Conservation (phyloP, 495 filamentous ascomycete genomes). For the Entonaema liquescens region DNA sequence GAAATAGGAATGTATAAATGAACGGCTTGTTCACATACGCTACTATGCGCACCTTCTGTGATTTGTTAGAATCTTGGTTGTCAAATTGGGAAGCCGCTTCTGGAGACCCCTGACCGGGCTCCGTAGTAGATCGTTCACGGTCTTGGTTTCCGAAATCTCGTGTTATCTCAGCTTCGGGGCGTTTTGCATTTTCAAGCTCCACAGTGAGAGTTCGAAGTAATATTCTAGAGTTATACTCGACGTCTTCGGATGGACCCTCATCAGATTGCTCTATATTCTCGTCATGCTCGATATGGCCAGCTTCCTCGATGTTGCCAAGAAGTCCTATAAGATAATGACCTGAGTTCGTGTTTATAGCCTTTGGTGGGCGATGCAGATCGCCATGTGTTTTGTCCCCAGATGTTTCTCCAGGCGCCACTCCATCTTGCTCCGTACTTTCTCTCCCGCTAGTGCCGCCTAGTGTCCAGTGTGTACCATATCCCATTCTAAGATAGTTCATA, state of each 20-base stretch:
- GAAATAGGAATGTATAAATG: constrained; percentile 90
- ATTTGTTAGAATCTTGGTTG: constrained; percentile 60
- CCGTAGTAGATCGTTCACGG: constrained; percentile 38
- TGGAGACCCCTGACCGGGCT: constrained; percentile 27
- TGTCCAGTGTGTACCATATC: constrained; percentile 65
- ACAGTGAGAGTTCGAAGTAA: constrained; percentile 59
- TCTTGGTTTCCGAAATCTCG: constrained; percentile 57
- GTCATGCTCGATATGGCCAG: constrained; percentile 28
- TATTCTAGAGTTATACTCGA: constrained; percentile 51
- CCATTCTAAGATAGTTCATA: constrained; percentile 62
- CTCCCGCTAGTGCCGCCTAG: constrained; percentile 45
- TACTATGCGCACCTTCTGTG: constrained; percentile 71
- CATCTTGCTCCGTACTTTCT: constrained; percentile 16
- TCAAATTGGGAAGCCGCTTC: constrained; percentile 46
- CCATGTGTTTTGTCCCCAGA: constrained; percentile 6
- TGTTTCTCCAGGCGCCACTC: not conserved
- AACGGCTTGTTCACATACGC: constrained; percentile 82
- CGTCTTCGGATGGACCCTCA: constrained; percentile 37
- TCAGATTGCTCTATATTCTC: constrained; percentile 40
- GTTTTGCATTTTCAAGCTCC: constrained; percentile 54
- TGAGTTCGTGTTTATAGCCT: constrained; percentile 23
- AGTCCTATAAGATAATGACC: constrained; percentile 80
- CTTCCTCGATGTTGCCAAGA: constrained; percentile 65
- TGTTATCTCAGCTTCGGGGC: constrained; percentile 49
- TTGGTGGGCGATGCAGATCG: constrained; percentile 5